A percentile compares a stretch with the other conserved stretches of the same genome.
These are phyloP conservation scores for Dysphania ambrosioides DNA, from an alignment of 148 eudicot genomes.

Conservation along the genomic window DNA sequence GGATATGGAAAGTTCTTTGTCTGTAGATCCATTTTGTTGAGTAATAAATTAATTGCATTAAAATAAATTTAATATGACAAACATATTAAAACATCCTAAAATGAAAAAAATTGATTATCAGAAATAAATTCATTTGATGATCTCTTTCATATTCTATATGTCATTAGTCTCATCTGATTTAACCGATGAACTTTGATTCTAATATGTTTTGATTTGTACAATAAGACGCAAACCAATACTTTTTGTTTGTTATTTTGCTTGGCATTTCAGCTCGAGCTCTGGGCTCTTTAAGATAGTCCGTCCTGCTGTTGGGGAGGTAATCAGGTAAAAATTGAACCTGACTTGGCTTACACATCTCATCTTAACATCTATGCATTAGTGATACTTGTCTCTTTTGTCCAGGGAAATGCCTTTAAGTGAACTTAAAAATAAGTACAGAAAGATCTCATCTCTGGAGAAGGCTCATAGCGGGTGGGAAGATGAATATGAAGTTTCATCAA, in stretches of 20 bases:
- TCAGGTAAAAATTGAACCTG: slow-evolving; percentile 44
- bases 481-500: slow-evolving; percentile 81
- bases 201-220: neutral
- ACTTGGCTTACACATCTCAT: neutral
- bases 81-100: too few species aligned
- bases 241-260: slow-evolving; percentile 24
- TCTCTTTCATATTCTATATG: neutral
- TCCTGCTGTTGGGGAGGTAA: slow-evolving; percentile 86
- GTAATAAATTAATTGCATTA: too few species aligned
- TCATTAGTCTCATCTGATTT: neutral
- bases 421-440: slow-evolving; percentile 79
- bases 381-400: slow-evolving; percentile 26
- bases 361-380: neutral
- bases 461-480: slow-evolving; percentile 90
- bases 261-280: slow-evolving; percentile 56
- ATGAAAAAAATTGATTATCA: too few species aligned
- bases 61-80: too few species aligned
- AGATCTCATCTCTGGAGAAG: slow-evolving; percentile 66
- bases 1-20: too few species aligned
- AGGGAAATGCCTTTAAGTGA: slow-evolving; percentile 94
- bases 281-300: slow-evolving; percentile 80
- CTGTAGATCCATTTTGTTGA: too few species aligned
- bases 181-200: neutral
- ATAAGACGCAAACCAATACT: neutral
- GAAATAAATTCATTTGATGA: neutral